Evolutionary conservation across 1,284 basidiomycete species (phyloP), one percentile per base, ranked within the genome.

Genomic region (Prillingera fragicola): DNA sequence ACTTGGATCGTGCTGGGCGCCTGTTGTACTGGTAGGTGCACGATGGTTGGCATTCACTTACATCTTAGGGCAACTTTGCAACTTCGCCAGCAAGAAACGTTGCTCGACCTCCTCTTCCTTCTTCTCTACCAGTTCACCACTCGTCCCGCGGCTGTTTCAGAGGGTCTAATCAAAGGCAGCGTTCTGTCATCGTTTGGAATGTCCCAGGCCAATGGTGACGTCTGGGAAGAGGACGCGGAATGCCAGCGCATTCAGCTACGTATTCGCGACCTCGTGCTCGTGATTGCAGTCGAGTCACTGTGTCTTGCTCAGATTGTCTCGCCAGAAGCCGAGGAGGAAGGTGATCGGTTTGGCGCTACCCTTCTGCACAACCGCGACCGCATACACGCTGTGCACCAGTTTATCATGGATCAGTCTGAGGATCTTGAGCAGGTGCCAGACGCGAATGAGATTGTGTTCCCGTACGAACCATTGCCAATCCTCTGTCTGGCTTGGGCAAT

Each of bases 401-500:
- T 66, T 42, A 35, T 69, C 17, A 35, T 59, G 14, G 57, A 63
- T 33, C 50, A 59, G 17, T 59, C 57, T 19, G 43, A 58, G 15
- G 58, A 59, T 25, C 51, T 66, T 5, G 38, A 34, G 10, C 50
- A 57, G 35, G 28, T 43, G 33, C 26, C 32, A 14, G 34, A 38
- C 9, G 34, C 31, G 13, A 33, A 25, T 9, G 33, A 38, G 26
- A 13, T 43, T 34, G 35, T 45, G 34, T 38, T 50, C 42, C 57
- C 61, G 2, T 23, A 44, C 5, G 57, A 51, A 51, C 67, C 67
- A 18, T 60, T 62, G 32, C 43, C 65, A 8, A 45, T 73, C 22
- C 48, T 70, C 24, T 66, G 63, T 39, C 53, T 71, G 13, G 62
- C 60, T 15, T 67, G 67, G 62, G 51, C 69, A 1, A 62, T 69